Percentiles rank a stretch among this genome's conserved stretches.
phyloP scores from a whole-genome alignment of 2,329 filamentous ascomycete genomes.

The Hypoxylon sp. region DNA sequence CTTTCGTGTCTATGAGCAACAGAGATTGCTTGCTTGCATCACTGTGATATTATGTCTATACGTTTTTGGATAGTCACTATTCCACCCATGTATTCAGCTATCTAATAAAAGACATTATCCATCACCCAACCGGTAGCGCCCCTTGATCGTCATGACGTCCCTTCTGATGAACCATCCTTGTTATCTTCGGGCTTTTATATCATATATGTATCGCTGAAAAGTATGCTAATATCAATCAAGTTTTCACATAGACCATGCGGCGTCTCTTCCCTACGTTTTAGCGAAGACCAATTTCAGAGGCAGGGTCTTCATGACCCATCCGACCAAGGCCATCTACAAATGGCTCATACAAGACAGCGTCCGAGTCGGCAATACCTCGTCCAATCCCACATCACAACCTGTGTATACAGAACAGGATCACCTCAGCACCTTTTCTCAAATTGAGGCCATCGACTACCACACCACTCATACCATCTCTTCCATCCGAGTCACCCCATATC shows the following conservation, averaged over 20 bases:
- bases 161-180: constrained; percentile 20
- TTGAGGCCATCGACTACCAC: constrained; percentile 98
- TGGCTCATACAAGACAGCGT: constrained; percentile 99
- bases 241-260: constrained; percentile 99
- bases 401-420: constrained; percentile 97
- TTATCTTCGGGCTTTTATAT: constrained; percentile 11
- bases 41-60: constrained; percentile 16
- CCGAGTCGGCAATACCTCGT: constrained; percentile 82
- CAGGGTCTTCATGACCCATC: constrained; percentile 98
- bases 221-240: constrained; percentile 63
- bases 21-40: constrained; percentile 11
- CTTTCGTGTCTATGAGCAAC: constrained; percentile 19
- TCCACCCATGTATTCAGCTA: constrained; percentile 56
- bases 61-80: constrained; percentile 30
- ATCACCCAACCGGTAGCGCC: constrained; percentile 50
- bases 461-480: constrained; percentile 98
- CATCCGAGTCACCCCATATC: constrained; percentile 96
- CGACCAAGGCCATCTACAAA: constrained; percentile 99
- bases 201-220: constrained; percentile 14
- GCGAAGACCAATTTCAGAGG: constrained; percentile 98
- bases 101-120: constrained; percentile 61
- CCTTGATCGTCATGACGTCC: constrained; percentile 49
- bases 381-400: constrained; percentile 75
- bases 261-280: constrained; percentile 96
- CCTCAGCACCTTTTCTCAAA: constrained; percentile 90